Evolutionary conservation across 2,329 filamentous ascomycete genomes (phyloP), one percentile per base, ranked within the genome.

Genomic region (Nemania diffusa): DNA sequence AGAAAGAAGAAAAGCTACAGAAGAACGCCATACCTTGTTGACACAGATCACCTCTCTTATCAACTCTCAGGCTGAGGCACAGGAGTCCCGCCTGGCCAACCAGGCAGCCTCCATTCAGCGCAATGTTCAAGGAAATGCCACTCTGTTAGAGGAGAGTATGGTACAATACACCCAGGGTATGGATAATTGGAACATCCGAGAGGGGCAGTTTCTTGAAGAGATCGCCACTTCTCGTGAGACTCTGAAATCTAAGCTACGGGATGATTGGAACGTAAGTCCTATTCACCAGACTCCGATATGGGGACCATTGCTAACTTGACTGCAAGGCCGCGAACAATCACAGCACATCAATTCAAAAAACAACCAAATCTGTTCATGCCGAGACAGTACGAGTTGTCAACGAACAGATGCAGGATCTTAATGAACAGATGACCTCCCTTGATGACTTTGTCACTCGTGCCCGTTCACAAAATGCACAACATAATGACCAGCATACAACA

Each of bases 301-400:
- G 27, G 15, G 26, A 20, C 13, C 11, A 11, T 34, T 67, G 64
- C 77, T 79, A 70, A 80, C 70, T 7, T 24, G 22, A 15, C 15
- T 57, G 0, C n/a, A 71, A 92, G 89, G 80, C 83, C 32, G 93
- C 95, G 42, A 92, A 93, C 73, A 86, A 91, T 64, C 91, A 92
- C 75, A 97, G 94, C 73, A 89, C 85, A n/a, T 90, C 91, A 5
- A 95, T 99, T 73, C 92, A 95, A 73, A 86, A 87, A 7, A 92
- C 92, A 0, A 94, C 95, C 0, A 91, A 92, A 73, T 92, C 92
- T 2, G 94, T 98, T 1, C 94, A 99, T 72, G 91, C 92, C 37
- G 92, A 97, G 80, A 97, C 95, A 0, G 89, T 97, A 32, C 90
- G 91, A 6, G 95, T 97, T 65, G 94, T 98, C 13, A 92, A 95